phyloP scores from a whole-genome alignment of 768 basidiomycete genomes.

The Boletus tylopilopsis region DNA sequence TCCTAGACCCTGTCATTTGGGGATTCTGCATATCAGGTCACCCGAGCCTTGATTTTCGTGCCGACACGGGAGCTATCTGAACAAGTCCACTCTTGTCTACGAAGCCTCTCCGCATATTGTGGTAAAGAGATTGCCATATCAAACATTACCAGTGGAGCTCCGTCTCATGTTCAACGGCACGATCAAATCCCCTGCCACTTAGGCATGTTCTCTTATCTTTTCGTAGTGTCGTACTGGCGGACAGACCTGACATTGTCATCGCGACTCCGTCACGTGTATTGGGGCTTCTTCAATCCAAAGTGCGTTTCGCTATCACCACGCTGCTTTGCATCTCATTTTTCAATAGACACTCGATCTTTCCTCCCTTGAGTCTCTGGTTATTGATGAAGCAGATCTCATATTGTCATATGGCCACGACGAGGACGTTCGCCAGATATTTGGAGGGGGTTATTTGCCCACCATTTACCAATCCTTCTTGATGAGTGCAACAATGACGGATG shows the following conservation, averaged over 20 bases:
- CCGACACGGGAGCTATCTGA: slow-evolving; percentile 93
- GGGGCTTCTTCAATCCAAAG: slow-evolving; percentile 67
- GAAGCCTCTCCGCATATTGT: slow-evolving; percentile 67
- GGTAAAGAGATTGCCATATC: slow-evolving; percentile 66
- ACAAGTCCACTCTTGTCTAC: slow-evolving; percentile 76
- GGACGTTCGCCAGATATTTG: slow-evolving; percentile 72
- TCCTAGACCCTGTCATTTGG: slow-evolving; percentile 34
- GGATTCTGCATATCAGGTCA: slow-evolving; percentile 47
- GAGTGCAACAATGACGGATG: slow-evolving; percentile 97
- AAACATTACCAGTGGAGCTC: slow-evolving; percentile 74
- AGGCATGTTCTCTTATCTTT: background rate
- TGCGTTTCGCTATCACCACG: slow-evolving; percentile 21
- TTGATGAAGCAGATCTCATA: slow-evolving; percentile 97
- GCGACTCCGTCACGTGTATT: slow-evolving; percentile 75
- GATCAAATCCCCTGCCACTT: slow-evolving; percentile 11
- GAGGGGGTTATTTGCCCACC: slow-evolving; percentile 68
- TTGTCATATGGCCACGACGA: slow-evolving; percentile 96
- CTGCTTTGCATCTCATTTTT: background rate
- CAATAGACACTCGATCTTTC: slow-evolving; percentile 58
- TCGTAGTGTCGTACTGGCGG: slow-evolving; percentile 50
- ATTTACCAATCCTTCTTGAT: slow-evolving; percentile 91
- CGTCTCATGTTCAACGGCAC: slow-evolving; percentile 71
- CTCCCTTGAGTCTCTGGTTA: slow-evolving; percentile 79
- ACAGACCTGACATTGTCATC: slow-evolving; percentile 76
- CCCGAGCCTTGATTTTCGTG: slow-evolving; percentile 76